phyloP scores from a whole-genome alignment of 2,329 filamentous ascomycete genomes.

The Aspergillus sp. region DNA sequence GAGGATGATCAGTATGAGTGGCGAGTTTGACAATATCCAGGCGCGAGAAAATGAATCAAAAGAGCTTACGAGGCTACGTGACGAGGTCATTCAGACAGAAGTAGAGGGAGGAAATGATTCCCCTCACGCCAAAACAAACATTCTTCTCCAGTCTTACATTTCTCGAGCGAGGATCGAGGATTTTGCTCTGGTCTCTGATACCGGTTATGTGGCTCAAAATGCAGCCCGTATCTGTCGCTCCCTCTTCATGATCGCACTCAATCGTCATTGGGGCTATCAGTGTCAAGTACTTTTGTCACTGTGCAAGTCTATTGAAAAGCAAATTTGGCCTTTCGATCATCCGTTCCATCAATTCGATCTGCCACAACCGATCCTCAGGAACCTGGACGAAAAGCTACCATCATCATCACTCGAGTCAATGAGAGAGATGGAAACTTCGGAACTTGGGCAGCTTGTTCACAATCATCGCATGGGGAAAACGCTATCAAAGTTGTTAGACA shows the following conservation, averaged over 20 bases:
- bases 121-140: slow-evolving; percentile 89
- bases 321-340: slow-evolving; percentile 92
- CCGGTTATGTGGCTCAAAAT: slow-evolving; percentile 93
- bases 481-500: slow-evolving; percentile 75
- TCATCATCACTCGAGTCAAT: slow-evolving; percentile 73
- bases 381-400: slow-evolving; percentile 75
- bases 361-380: slow-evolving; percentile 73
- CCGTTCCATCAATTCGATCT: slow-evolving; percentile 94
- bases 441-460: slow-evolving; percentile 87
- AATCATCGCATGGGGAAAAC: slow-evolving; percentile 83
- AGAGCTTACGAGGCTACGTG: slow-evolving; percentile 70
- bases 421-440: slow-evolving; percentile 86
- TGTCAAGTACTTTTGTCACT: slow-evolving; percentile 86
- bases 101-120: slow-evolving; percentile 64
- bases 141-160: slow-evolving; percentile 89
- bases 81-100: slow-evolving; percentile 70
- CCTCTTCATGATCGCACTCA: slow-evolving; percentile 94
- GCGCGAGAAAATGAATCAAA: slow-evolving; percentile 84
- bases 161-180: slow-evolving; percentile 83
- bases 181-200: slow-evolving; percentile 87
- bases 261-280: slow-evolving; percentile 91
- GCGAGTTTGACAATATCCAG: slow-evolving; percentile 96
- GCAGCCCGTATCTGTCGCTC: slow-evolving; percentile 90
- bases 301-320: slow-evolving; percentile 95
- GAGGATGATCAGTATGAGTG: slow-evolving; percentile 95